Evolutionary conservation across 139 green algal species (phyloP).

Genomic region (Gonium pectorale): DNA sequence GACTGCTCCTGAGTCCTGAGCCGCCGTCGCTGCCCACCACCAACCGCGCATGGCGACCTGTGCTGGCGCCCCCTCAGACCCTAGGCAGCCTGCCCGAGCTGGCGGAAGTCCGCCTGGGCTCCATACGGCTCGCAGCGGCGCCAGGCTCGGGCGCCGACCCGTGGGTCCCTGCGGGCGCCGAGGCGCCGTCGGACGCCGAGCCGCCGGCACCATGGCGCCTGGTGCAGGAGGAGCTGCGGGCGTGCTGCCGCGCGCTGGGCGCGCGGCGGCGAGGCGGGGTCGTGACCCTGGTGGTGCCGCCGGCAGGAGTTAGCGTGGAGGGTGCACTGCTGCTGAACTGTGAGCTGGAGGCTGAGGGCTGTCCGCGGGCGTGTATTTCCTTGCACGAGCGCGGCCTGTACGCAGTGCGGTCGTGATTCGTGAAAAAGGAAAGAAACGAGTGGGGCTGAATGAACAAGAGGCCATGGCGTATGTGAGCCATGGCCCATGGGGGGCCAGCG

Average conservation of each 20-base stretch:
- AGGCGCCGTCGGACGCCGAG: not conserved
- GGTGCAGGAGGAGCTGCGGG: not conserved
- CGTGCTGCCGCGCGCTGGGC: not conserved
- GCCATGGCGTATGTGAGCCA: no score
- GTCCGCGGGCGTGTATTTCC: not conserved
- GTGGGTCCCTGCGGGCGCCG: not conserved
- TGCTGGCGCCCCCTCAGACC: not conserved
- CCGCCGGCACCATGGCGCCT: not conserved
- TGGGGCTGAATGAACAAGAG: no score
- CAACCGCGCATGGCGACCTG: not conserved
- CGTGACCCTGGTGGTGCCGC: not conserved
- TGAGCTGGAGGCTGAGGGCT: not conserved
- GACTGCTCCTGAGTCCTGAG: not conserved
- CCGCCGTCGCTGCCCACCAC: not conserved
- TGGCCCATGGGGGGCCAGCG: no score
- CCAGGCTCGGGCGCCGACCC: no score
- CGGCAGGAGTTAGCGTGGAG: not conserved
- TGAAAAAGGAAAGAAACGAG: no score
- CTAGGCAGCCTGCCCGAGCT: not conserved
- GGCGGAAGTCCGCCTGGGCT: not conserved
- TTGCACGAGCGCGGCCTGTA: slow-evolving; percentile 5
- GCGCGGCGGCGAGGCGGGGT: not conserved
- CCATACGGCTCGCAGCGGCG: not conserved
- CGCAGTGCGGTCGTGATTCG: no score
- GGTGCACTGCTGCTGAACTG: not conserved